These are phyloP conservation scores for Nannizzia gypsea DNA, from an alignment of 2,329 filamentous ascomycete species.

Conservation along the genomic window DNA sequence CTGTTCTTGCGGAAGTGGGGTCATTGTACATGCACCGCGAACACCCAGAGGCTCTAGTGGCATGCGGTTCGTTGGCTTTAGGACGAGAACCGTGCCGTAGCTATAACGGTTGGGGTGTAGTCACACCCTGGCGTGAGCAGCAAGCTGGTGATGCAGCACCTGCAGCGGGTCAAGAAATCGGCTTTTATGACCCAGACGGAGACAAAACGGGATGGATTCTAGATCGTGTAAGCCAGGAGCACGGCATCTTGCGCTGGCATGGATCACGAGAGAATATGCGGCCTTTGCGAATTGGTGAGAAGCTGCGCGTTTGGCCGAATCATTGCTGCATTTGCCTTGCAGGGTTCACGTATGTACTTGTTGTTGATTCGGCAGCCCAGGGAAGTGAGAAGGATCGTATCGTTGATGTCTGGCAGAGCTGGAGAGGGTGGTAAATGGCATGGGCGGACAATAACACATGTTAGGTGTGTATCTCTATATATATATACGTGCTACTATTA, in stretches of 20 bases:
- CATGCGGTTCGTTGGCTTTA: constrained; percentile 55
- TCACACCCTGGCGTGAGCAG: constrained; percentile 46
- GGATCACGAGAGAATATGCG: constrained; percentile 35
- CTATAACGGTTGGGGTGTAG: constrained; percentile 58
- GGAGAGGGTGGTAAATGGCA: constrained; percentile 15
- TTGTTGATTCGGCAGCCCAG: constrained; percentile 49
- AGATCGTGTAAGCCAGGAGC: constrained; percentile 61
- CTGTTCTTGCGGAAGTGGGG: constrained; percentile 58
- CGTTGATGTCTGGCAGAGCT: constrained; percentile 15
- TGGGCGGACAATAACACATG: not conserved
- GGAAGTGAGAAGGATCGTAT: constrained; percentile 14
- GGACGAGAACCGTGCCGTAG: constrained; percentile 60
- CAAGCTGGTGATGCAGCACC: constrained; percentile 1
- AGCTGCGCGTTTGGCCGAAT: constrained; percentile 63
- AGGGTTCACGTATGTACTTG: constrained; percentile 58
- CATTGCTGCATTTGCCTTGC: constrained; percentile 65
- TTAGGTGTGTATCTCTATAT: not conserved
- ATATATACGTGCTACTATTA: not conserved
- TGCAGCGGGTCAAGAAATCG: not conserved
- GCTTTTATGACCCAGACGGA: constrained; percentile 19
- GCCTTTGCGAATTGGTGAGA: constrained; percentile 49
- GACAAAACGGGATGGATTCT: constrained; percentile 49
- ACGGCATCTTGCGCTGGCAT: constrained; percentile 56
- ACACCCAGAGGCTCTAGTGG: constrained; percentile 51
- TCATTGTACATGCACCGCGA: constrained; percentile 48